Evolutionary conservation across 2,329 filamentous ascomycete species (phyloP).

Genomic region (Stagonosporopsis vannaccii): DNA sequence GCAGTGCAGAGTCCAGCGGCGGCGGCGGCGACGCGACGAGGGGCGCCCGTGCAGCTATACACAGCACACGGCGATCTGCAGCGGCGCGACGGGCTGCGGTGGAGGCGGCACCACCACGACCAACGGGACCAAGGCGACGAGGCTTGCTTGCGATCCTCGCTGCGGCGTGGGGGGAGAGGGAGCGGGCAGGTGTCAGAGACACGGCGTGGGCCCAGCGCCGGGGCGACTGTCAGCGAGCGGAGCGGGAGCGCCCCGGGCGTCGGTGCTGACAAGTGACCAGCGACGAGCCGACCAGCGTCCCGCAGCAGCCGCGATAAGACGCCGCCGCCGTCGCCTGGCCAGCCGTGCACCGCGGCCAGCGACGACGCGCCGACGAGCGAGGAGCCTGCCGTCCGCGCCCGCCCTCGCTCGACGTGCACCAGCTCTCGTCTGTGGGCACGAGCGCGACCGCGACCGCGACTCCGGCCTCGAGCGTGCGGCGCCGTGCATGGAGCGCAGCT

Average conservation of each 20-base stretch:
- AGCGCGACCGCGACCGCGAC: too few species aligned
- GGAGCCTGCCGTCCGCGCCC: not conserved
- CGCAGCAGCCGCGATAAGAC: constrained; percentile 16
- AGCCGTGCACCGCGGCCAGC: not conserved
- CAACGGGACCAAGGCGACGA: not conserved
- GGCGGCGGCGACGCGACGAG: constrained; percentile 4
- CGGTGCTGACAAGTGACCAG: constrained; percentile 11
- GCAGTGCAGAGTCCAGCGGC: not conserved
- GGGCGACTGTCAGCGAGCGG: constrained; percentile 10
- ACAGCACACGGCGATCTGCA: constrained; percentile 13
- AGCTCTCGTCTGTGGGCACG: too few species aligned
- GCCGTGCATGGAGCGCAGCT: constrained; percentile 1
- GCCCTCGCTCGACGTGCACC: too few species aligned
- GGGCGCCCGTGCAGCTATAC: constrained; percentile 15
- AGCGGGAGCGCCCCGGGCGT: too few species aligned
- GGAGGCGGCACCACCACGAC: constrained; percentile 12
- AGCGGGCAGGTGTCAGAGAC: constrained; percentile 1
- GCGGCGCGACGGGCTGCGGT: constrained; percentile 1
- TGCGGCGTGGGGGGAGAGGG: constrained; percentile 8
- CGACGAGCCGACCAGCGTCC: constrained; percentile 10
- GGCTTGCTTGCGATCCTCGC: constrained; percentile 5
- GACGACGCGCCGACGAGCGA: not conserved
- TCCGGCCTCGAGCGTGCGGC: not conserved
- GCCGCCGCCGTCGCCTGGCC: not conserved
- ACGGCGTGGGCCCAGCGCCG: constrained; percentile 4